Percentiles rank a stretch among this genome's conserved stretches.
phyloP scores from a whole-genome alignment of 2,329 filamentous ascomycete species.

The Verticillium zaregamsianum region DNA sequence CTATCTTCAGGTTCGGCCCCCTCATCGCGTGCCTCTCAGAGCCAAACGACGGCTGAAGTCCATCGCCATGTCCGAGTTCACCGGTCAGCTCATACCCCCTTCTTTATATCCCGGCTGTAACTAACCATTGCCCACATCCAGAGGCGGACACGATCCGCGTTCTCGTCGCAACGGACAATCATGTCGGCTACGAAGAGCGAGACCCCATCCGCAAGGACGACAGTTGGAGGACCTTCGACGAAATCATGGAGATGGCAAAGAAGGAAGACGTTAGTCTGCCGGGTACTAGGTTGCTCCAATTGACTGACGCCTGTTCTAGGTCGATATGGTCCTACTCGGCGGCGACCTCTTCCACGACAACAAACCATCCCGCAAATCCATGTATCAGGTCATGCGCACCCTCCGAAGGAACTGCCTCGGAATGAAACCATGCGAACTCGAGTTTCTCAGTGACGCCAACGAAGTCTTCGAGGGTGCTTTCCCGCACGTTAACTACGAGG shows the following conservation, averaged over 20 bases:
- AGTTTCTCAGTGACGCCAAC: constrained; percentile 89
- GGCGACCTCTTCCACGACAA: constrained; percentile 98
- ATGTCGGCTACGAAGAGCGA: constrained; percentile 94
- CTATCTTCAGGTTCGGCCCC: neutral
- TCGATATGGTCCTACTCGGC: constrained; percentile 94
- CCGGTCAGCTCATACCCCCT: neutral
- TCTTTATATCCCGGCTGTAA: neutral
- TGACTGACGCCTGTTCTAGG: constrained; percentile 30
- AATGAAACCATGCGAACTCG: constrained; percentile 90
- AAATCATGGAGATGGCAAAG: constrained; percentile 85
- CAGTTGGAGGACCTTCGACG: constrained; percentile 94
- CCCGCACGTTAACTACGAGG: constrained; percentile 95
- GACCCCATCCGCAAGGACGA: constrained; percentile 94
- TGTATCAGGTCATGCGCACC: constrained; percentile 97
- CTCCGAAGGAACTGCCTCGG: constrained; percentile 91
- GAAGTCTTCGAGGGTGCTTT: constrained; percentile 89
- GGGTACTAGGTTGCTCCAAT: neutral
- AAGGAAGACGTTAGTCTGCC: constrained; percentile 64
- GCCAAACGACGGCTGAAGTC: neutral
- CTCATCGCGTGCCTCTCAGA: neutral
- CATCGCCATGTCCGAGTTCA: neutral
- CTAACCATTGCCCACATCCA: constrained; percentile 15
- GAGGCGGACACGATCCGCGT: constrained; percentile 86
- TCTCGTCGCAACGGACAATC: constrained; percentile 90
- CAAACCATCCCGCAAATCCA: constrained; percentile 89